phyloP scores from a whole-genome alignment of 2,329 filamentous ascomycete genomes.

The Dothistroma septosporum region DNA sequence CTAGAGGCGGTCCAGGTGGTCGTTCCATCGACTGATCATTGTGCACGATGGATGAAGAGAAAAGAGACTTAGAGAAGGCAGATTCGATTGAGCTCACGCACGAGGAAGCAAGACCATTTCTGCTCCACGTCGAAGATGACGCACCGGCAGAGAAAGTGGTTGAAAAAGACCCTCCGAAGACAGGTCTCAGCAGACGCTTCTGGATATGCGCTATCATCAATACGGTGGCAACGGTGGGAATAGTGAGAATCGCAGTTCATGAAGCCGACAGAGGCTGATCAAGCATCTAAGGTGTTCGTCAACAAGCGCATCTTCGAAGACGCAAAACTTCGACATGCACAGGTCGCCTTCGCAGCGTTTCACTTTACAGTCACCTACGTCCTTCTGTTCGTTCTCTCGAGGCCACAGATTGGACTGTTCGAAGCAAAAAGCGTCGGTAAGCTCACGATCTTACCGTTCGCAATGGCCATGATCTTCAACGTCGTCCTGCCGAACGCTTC shows the following conservation, averaged over 20 bases:
- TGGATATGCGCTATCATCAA: constrained; percentile 24
- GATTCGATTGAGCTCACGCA: constrained; percentile 14
- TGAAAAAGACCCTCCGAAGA: background rate
- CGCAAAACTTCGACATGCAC: constrained; percentile 56
- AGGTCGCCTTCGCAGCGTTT: constrained; percentile 64
- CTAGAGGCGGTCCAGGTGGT: background rate
- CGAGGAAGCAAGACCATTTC: constrained; percentile 19
- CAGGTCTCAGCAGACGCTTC: constrained; percentile 16
- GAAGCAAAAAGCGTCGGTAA: constrained; percentile 53
- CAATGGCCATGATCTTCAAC: constrained; percentile 63
- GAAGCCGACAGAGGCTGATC: background rate
- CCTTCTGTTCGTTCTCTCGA: constrained; percentile 60
- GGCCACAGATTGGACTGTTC: constrained; percentile 57
- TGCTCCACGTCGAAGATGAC: constrained; percentile 15
- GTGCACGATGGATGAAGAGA: background rate
- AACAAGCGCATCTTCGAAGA: constrained; percentile 68
- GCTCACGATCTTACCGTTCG: constrained; percentile 59
- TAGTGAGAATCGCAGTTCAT: constrained; percentile 13
- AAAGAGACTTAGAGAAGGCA: constrained; percentile 10
- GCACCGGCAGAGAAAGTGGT: constrained; percentile 1
- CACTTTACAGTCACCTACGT: constrained; percentile 64
- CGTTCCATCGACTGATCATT: background rate
- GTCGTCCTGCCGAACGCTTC: constrained; percentile 66
- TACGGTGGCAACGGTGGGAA: constrained; percentile 20
- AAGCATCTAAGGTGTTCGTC: constrained; percentile 55